Evolutionary conservation across 306 rosid species (phyloP).

Genomic region (Quercus gilva): DNA sequence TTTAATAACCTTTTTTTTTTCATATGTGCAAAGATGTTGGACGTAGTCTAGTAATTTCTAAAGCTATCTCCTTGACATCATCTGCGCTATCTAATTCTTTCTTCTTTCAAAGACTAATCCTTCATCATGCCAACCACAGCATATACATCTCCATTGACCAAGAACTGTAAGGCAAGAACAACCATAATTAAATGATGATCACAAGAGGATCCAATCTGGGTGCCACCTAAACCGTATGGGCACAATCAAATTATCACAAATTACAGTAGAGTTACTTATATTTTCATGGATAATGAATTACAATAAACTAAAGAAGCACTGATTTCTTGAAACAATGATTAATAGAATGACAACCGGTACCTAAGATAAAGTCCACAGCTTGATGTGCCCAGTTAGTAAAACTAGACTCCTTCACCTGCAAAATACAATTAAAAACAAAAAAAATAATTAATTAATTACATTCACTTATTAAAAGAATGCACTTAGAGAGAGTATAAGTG

Average conservation of each 20-base stretch:
- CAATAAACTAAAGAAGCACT: not conserved
- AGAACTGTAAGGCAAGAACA: not conserved
- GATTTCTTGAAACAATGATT: not conserved
- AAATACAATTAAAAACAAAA: slow-evolving; percentile 1
- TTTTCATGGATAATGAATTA: not conserved
- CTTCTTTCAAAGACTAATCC: not conserved
- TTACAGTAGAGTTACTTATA: not conserved
- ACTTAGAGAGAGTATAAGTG: not conserved
- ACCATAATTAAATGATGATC: not conserved
- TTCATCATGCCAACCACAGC: not conserved
- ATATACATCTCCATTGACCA: not conserved
- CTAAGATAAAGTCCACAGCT: slow-evolving; percentile 85
- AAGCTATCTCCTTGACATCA: too few species aligned
- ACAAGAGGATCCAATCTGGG: not conserved
- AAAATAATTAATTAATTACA: not conserved
- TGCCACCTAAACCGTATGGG: not conserved
- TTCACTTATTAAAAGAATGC: not conserved
- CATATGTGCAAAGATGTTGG: too few species aligned
- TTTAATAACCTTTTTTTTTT: too few species aligned
- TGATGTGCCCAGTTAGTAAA: slow-evolving; percentile 76
- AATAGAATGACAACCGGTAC: slow-evolving; percentile 30
- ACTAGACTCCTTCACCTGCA: slow-evolving; percentile 62
- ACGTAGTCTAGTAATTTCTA: too few species aligned
- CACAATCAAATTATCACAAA: not conserved
- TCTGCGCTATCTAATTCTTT: not conserved